These are phyloP conservation scores for Ceratocystis cacaofunesta DNA, from an alignment of 2,329 filamentous ascomycete genomes.

Conservation along the genomic window DNA sequence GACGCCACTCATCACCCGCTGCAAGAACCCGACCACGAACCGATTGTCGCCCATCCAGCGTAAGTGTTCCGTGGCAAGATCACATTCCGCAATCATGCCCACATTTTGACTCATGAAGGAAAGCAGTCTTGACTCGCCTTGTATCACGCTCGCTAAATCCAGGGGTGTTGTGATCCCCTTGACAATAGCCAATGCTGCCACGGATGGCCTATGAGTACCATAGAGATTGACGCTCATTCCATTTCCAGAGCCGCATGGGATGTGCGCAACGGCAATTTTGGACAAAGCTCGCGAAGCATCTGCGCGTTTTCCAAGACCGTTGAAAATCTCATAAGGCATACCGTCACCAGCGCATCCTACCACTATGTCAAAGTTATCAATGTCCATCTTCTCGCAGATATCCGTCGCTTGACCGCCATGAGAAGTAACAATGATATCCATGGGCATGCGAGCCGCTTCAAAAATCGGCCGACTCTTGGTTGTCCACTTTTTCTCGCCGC, in stretches of 20 bases:
- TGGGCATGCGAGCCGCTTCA: constrained; percentile 58
- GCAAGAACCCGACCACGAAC: constrained; percentile 74
- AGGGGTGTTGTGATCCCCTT: constrained; percentile 76
- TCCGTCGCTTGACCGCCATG: constrained; percentile 64
- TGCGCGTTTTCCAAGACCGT: constrained; percentile 63
- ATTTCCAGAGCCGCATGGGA: constrained; percentile 90
- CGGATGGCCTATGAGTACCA: constrained; percentile 58
- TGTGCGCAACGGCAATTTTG: constrained; percentile 66
- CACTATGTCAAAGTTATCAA: constrained; percentile 69
- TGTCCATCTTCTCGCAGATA: constrained; percentile 59
- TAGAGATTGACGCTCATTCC: constrained; percentile 83
- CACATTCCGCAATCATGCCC: constrained; percentile 78
- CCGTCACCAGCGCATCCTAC: constrained; percentile 88
- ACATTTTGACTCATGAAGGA: constrained; percentile 86
- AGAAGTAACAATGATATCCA: constrained; percentile 60
- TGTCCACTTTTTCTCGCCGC: constrained; percentile 57
- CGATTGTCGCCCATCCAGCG: constrained; percentile 83
- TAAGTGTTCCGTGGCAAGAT: constrained; percentile 77
- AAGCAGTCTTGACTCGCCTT: constrained; percentile 56
- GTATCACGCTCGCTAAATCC: constrained; percentile 77
- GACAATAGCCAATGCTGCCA: constrained; percentile 69
- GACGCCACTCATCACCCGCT: constrained; percentile 58
- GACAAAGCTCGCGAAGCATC: constrained; percentile 62
- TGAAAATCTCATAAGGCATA: constrained; percentile 84
- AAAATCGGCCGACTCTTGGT: constrained; percentile 68